phyloP scores from a whole-genome alignment of 306 rosid species.

The Malus asiatica region DNA sequence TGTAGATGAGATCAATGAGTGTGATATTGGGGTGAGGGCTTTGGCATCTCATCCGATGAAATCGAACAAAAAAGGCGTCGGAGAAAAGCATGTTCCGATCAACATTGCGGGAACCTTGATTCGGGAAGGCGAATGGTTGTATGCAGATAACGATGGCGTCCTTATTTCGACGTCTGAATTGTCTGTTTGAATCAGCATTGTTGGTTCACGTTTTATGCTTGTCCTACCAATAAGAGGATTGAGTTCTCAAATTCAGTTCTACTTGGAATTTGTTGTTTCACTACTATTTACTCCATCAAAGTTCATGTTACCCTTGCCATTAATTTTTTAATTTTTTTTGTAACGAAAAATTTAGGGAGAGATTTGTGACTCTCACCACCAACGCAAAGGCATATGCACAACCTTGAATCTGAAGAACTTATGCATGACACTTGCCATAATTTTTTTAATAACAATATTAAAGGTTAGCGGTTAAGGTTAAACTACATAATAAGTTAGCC shows the following conservation, averaged over 20 bases:
- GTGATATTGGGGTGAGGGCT: constrained; percentile 71
- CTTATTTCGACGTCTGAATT: background rate
- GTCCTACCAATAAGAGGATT: background rate
- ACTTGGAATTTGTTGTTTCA: background rate
- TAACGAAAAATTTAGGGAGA: no score
- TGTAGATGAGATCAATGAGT: constrained; percentile 70
- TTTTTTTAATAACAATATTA: no score
- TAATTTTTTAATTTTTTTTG: no score
- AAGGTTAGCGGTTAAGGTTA: no score
- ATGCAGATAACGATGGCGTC: constrained; percentile 51
- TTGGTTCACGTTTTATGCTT: background rate
- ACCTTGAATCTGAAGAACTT: accelerated
- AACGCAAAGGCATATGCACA: accelerated
- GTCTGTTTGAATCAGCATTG: background rate
- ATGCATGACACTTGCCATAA: no score
- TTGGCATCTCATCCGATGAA: constrained; percentile 59
- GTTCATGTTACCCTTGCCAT: no score
- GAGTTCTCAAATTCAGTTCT: background rate
- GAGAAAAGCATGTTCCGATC: constrained; percentile 16
- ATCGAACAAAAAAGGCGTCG: constrained; percentile 46
- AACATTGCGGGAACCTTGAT: constrained; percentile 53
- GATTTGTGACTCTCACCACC: no score
- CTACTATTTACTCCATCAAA: no score
- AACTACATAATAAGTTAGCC: no score
- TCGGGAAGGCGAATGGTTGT: constrained; percentile 74